These are phyloP conservation scores for Danielia reshetovae DNA, from an alignment of 805 yeast species.

Conservation along the genomic window DNA sequence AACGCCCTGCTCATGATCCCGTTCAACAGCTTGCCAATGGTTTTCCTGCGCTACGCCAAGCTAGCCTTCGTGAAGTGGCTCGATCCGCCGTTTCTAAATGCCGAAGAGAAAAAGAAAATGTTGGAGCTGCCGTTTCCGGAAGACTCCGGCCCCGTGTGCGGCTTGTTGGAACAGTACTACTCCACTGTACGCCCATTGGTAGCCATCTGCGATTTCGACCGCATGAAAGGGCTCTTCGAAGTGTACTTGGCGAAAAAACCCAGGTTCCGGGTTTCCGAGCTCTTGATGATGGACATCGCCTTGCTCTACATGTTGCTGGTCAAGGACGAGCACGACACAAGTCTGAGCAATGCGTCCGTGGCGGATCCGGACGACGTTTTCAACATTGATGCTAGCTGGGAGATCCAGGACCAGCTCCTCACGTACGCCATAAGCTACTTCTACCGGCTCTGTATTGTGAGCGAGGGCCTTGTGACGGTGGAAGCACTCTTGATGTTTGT, in stretches of 20 bases:
- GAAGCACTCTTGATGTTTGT: slow-evolving; percentile 8
- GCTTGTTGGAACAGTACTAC: slow-evolving; percentile 3
- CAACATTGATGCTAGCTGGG: background rate
- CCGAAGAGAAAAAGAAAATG: slow-evolving; percentile 14
- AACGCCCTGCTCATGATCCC: slow-evolving; percentile 20
- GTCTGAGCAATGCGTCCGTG: background rate
- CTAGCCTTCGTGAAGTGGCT: slow-evolving; percentile 23
- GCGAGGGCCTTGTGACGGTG: slow-evolving; percentile 9
- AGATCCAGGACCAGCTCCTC: slow-evolving; percentile 3
- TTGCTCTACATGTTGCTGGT: slow-evolving; percentile 1
- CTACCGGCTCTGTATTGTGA: slow-evolving; percentile 4
- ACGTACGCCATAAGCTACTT: slow-evolving; percentile 6
- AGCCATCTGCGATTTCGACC: slow-evolving; percentile 2
- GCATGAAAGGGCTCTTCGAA: slow-evolving; percentile 1
- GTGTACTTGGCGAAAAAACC: slow-evolving; percentile 7
- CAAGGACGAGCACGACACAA: background rate
- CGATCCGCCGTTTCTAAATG: slow-evolving; percentile 26
- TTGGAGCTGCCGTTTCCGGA: slow-evolving; percentile 23
- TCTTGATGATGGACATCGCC: slow-evolving; percentile 8
- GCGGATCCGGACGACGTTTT: background rate
- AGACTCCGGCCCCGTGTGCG: slow-evolving; percentile 9
- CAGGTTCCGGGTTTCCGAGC: slow-evolving; percentile 2
- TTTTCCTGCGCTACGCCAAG: slow-evolving; percentile 17
- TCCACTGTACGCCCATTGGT: slow-evolving; percentile 3
- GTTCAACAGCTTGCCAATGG: slow-evolving; percentile 26